Conservation (phyloP, 2,329 filamentous ascomycete genomes). For the Aspergillus luchuensis region DNA sequence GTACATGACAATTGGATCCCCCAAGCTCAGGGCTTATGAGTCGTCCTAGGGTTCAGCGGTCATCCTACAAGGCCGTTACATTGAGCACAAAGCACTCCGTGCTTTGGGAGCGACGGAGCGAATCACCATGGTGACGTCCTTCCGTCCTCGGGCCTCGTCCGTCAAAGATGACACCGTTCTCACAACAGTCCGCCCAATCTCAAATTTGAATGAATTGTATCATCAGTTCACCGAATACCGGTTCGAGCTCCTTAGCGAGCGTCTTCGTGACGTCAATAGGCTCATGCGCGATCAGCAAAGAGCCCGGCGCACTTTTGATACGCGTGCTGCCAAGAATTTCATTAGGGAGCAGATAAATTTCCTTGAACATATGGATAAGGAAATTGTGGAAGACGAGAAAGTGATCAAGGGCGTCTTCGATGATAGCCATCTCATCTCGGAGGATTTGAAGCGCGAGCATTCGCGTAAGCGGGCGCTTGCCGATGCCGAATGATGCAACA, state of each 20-base stretch:
- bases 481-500: slow-evolving; percentile 12
- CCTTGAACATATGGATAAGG: slow-evolving; percentile 41
- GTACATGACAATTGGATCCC: slow-evolving; percentile 17
- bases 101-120: slow-evolving; percentile 62
- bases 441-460: slow-evolving; percentile 35
- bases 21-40: slow-evolving; percentile 1
- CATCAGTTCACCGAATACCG: slow-evolving; percentile 64
- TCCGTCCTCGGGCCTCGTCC: slow-evolving; percentile 59
- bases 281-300: slow-evolving; percentile 35
- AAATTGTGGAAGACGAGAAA: slow-evolving; percentile 45
- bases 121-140: slow-evolving; percentile 68
- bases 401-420: slow-evolving; percentile 41
- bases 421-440: slow-evolving; percentile 39
- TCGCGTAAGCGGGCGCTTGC: slow-evolving; percentile 27
- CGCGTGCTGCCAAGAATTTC: slow-evolving; percentile 9
- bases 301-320: slow-evolving; percentile 33
- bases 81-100: slow-evolving; percentile 64
- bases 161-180: slow-evolving; percentile 63
- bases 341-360: slow-evolving; percentile 16
- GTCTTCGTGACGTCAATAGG: slow-evolving; percentile 40
- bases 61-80: slow-evolving; percentile 68
- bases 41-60: slow-evolving; percentile 60
- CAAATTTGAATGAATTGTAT: slow-evolving; percentile 60
- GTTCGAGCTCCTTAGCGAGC: slow-evolving; percentile 63
- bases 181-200: slow-evolving; percentile 61